Conservation (phyloP, 345 rosid species). For the Eucalyptus regnans region DNA sequence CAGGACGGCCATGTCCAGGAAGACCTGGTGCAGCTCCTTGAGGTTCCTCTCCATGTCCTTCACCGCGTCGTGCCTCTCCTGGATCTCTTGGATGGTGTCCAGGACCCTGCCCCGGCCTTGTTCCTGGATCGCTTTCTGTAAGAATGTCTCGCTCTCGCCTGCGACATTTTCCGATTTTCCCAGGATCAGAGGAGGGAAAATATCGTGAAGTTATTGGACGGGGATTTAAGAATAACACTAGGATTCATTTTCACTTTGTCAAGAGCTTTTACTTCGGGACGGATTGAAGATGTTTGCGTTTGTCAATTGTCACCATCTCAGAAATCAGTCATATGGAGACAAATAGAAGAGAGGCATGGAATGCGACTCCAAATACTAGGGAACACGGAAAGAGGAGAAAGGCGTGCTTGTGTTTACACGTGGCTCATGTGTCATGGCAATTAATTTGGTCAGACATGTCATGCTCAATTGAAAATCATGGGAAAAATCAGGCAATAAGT, state of each 20-base stretch:
- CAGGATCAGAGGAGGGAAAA: background rate
- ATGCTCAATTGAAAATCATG: background rate
- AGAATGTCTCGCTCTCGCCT: slow-evolving; percentile 67
- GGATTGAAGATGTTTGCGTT: background rate
- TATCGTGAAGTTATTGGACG: background rate
- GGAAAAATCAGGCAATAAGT: background rate
- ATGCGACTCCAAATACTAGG: background rate
- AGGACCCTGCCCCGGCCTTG: slow-evolving; percentile 68
- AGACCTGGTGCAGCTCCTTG: slow-evolving; percentile 69
- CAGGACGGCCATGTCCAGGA: slow-evolving; percentile 78
- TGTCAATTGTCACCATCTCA: background rate
- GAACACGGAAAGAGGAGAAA: background rate
- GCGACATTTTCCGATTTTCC: background rate
- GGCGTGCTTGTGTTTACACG: background rate
- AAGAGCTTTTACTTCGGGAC: background rate
- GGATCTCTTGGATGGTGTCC: slow-evolving; percentile 72
- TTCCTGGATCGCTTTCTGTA: slow-evolving; percentile 74
- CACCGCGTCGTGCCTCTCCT: slow-evolving; percentile 68
- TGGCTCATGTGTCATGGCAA: background rate
- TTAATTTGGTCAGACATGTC: background rate
- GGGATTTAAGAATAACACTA: background rate
- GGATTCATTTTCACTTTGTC: background rate
- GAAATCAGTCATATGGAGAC: background rate
- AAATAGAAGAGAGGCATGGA: background rate
- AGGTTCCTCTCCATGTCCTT: slow-evolving; percentile 67